Evolutionary conservation across 768 basidiomycete genomes (phyloP), one percentile per base, ranked within the genome.

Genomic region (Termitomyces sp.): DNA sequence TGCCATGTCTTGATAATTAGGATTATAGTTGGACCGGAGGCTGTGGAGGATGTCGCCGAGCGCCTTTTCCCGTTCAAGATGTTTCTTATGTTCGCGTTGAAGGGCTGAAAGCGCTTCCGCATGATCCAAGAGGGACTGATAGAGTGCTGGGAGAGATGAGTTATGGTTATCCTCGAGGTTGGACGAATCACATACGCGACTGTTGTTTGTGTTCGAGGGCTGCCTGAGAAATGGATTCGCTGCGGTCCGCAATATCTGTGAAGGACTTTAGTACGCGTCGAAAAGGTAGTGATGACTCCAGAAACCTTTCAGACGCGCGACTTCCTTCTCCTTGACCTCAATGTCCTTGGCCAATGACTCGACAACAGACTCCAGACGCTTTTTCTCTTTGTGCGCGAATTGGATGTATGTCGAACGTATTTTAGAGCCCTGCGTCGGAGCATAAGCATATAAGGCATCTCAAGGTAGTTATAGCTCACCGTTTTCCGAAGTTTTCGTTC

Each of bases 1-100:
- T 2, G 94, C 95, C 96, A 99, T 98, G 69, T 99, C 96, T 70
- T 98, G 95, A 73, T 98, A 98, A 71, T 99, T 99, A 16, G 96
- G 96, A 71, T 99, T 99, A 75, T 97, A 98, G 4, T 89, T 87
- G 10, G 84, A 82, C 23, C 92, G 82, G 12, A 99, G 82, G 32
- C 86, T 77, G 59, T 86, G 82, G 6, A 99, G 81, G 53, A 99
- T 91, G n/a, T 87, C 82, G 26, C 88, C 89, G 2, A 99, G 83
- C 49, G 85, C 79, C 60, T 82, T 82, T 67, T 95, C 86, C 54
- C 88, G 87, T 60, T 89, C 83, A 30, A 91, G 71, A 59, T 91
- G 86, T 61, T 85, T 84, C 58, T 86, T 76, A 69, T 93, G 79
- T 67, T 91, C 87, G 40, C 79, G 79, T 59, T 86, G 82, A 1